Evolutionary conservation across 1,284 basidiomycete genomes (phyloP).

Genomic region (Austroboletus olivaceoglutinosus): DNA sequence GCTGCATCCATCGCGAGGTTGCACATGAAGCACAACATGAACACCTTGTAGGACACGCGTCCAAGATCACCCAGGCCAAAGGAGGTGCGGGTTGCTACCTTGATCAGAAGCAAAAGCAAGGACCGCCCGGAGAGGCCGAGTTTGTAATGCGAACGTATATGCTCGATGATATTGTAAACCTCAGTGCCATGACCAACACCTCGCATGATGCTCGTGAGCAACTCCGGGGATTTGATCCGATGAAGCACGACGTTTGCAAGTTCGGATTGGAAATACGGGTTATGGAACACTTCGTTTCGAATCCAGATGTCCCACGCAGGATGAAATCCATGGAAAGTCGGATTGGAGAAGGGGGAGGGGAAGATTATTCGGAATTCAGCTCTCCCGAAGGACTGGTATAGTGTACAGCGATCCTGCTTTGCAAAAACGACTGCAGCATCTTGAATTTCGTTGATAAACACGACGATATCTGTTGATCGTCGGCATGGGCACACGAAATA

Average conservation of each 20-base stretch:
- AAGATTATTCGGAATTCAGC: no score
- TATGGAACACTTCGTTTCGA: constrained; percentile 5
- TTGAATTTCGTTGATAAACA: not conserved
- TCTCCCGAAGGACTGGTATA: constrained; percentile 31
- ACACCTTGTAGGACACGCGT: not conserved
- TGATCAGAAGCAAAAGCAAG: constrained; percentile 42
- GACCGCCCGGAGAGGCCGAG: constrained; percentile 9
- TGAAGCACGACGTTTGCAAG: constrained; percentile 7
- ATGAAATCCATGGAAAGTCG: not conserved
- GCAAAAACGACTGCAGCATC: constrained; percentile 29
- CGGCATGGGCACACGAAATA: not conserved
- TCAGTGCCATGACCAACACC: constrained; percentile 27
- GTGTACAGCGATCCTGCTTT: constrained; percentile 8
- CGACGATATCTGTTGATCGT: not conserved
- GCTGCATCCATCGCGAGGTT: not conserved
- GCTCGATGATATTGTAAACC: constrained; percentile 37
- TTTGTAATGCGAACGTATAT: constrained; percentile 22
- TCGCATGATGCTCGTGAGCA: constrained; percentile 42
- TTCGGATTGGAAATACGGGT: constrained; percentile 4
- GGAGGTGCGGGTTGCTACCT: constrained; percentile 31
- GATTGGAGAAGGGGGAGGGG: not conserved
- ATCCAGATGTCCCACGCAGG: not conserved
- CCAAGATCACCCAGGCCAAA: constrained; percentile 31
- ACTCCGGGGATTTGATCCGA: constrained; percentile 14
- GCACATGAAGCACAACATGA: not conserved